These are phyloP conservation scores for Alternaria sp. DNA, from an alignment of 2,329 filamentous ascomycete species.

Conservation along the genomic window DNA sequence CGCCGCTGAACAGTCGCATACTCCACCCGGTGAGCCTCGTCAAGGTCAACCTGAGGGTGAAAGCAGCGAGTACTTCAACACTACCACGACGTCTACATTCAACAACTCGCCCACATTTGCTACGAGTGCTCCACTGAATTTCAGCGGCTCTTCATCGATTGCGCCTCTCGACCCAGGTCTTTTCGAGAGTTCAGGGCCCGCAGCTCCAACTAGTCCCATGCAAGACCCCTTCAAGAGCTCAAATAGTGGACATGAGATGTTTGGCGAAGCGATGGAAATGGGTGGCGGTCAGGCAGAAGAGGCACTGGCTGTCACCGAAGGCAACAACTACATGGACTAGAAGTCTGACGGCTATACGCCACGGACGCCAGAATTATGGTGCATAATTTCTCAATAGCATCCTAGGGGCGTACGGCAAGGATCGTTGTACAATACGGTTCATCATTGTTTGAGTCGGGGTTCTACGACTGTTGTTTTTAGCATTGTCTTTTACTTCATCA, in stretches of 20 bases:
- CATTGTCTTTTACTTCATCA: slow-evolving; percentile 15
- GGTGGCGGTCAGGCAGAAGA: slow-evolving; percentile 47
- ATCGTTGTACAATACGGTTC: slow-evolving; percentile 7
- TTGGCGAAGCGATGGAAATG: slow-evolving; percentile 44
- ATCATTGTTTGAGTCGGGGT: neutral
- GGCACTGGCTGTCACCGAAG: slow-evolving; percentile 45
- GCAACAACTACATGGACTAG: slow-evolving; percentile 43
- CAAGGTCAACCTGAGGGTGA: slow-evolving; percentile 35
- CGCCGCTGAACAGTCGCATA: slow-evolving; percentile 45
- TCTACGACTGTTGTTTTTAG: slow-evolving; percentile 9
- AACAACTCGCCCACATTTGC: slow-evolving; percentile 46
- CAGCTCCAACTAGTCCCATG: slow-evolving; percentile 41
- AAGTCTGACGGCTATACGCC: slow-evolving; percentile 1
- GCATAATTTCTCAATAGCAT: slow-evolving; percentile 16
- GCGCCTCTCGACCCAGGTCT: slow-evolving; percentile 46
- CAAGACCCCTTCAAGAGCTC: slow-evolving; percentile 48
- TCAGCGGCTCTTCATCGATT: slow-evolving; percentile 35
- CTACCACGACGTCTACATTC: slow-evolving; percentile 31
- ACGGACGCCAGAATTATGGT: neutral
- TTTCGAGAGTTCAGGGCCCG: slow-evolving; percentile 41
- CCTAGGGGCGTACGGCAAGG: slow-evolving; percentile 16
- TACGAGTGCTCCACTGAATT: slow-evolving; percentile 37
- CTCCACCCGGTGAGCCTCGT: slow-evolving; percentile 46
- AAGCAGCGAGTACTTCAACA: slow-evolving; percentile 41
- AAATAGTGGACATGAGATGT: slow-evolving; percentile 45